phyloP scores from a whole-genome alignment of 2,329 filamentous ascomycete species.

The Gliomastix tumulicola region DNA sequence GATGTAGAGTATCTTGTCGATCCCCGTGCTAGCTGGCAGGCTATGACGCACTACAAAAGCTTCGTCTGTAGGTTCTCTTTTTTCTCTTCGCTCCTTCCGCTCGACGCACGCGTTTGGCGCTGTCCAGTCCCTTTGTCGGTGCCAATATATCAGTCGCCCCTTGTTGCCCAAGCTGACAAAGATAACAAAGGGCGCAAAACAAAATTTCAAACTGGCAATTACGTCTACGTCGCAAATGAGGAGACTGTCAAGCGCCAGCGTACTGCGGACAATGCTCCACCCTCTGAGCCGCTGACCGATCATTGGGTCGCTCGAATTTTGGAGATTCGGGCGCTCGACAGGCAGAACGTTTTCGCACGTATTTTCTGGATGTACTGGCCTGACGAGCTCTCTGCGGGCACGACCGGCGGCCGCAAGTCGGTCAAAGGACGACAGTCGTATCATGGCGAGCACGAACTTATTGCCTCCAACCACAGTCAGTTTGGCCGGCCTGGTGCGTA shows the following conservation, averaged over 20 bases:
- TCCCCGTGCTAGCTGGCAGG: constrained; percentile 45
- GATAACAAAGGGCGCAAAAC: too few relatives aligned
- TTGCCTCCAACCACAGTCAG: constrained; percentile 66
- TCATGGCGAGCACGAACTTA: constrained; percentile 60
- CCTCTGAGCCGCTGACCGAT: constrained; percentile 28
- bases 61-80: constrained; percentile 46
- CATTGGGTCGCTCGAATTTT: constrained; percentile 73
- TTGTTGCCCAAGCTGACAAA: too few relatives aligned
- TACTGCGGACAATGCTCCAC: constrained; percentile 16
- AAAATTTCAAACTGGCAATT: constrained; percentile 52
- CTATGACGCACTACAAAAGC: constrained; percentile 56
- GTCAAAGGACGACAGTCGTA: constrained; percentile 50
- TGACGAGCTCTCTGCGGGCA: constrained; percentile 57
- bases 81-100: too few relatives aligned
- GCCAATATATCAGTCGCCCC: too few relatives aligned
- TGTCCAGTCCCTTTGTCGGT: too few relatives aligned
- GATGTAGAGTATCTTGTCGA: constrained; percentile 48
- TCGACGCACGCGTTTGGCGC: too few relatives aligned
- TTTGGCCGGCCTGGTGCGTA: constrained; percentile 3
- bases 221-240: constrained; percentile 53
- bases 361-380: constrained; percentile 75
- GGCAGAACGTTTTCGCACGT: constrained; percentile 68
- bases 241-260: constrained; percentile 47
- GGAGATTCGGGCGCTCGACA: constrained; percentile 66
- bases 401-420: constrained; percentile 40